These are phyloP conservation scores for Colletotrichum magnum DNA, from an alignment of 2,329 filamentous ascomycete species.

Conservation along the genomic window DNA sequence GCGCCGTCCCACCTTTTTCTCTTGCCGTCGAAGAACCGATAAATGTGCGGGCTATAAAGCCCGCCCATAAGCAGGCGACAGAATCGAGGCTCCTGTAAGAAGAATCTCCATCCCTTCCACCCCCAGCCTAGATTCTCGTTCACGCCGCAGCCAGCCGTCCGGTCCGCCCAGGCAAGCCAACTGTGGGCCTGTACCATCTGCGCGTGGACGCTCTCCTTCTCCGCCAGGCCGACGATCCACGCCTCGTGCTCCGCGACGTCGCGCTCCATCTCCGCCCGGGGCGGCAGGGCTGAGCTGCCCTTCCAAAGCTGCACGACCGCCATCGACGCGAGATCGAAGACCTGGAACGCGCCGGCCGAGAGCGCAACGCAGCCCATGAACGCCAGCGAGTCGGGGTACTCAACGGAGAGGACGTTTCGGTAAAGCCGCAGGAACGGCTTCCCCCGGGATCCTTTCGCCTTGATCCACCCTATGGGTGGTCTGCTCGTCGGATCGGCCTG, in stretches of 20 bases:
- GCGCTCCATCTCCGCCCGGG: slow-evolving; percentile 48
- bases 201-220: slow-evolving; percentile 36
- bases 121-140: slow-evolving; percentile 55
- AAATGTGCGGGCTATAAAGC: slow-evolving; percentile 56
- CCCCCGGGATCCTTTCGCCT: slow-evolving; percentile 45
- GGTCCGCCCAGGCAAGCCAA: slow-evolving; percentile 52
- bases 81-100: slow-evolving; percentile 52
- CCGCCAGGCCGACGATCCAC: slow-evolving; percentile 43
- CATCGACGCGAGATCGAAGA: slow-evolving; percentile 53
- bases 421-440: slow-evolving; percentile 51
- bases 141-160: slow-evolving; percentile 56
- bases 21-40: slow-evolving; percentile 54
- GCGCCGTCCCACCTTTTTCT: slow-evolving; percentile 56
- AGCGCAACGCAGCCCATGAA: slow-evolving; percentile 46
- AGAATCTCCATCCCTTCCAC: slow-evolving; percentile 56
- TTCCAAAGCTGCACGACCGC: slow-evolving; percentile 55
- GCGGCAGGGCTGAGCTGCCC: slow-evolving; percentile 43
- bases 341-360: slow-evolving; percentile 48
- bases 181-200: slow-evolving; percentile 44
- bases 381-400: slow-evolving; percentile 53
- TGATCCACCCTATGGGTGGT: slow-evolving; percentile 28
- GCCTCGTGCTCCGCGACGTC: slow-evolving; percentile 45
- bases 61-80: slow-evolving; percentile 54
- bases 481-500: slow-evolving; percentile 39
- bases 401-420: slow-evolving; percentile 55